Evolutionary conservation across 768 basidiomycete species (phyloP).

Genomic region (Suillus subaureus): DNA sequence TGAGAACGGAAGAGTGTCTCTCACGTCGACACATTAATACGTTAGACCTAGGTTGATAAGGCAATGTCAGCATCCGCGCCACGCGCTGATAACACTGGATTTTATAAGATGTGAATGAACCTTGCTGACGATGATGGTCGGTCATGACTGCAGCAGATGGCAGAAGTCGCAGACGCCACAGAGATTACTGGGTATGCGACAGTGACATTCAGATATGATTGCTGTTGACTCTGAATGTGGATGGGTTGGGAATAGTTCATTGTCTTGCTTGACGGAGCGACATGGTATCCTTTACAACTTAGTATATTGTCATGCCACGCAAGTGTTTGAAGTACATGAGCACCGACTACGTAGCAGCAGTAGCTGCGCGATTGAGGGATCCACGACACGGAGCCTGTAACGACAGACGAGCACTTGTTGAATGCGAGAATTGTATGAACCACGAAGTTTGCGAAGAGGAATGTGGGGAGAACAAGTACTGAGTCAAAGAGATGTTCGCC

Average conservation of each 20-base stretch:
- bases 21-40: background rate
- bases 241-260: background rate
- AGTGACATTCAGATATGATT: background rate
- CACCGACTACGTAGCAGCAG: background rate
- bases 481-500: background rate
- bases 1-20: background rate
- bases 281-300: background rate
- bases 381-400: background rate
- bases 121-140: background rate
- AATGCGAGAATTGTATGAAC: background rate
- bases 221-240: background rate
- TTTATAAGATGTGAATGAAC: background rate
- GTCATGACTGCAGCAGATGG: background rate
- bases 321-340: background rate
- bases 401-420: background rate
- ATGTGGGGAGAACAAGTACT: background rate
- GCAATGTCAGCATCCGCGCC: background rate
- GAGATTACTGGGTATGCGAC: background rate
- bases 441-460: background rate
- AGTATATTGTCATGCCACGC: background rate
- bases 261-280: background rate
- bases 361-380: background rate
- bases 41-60: background rate
- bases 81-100: background rate
- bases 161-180: background rate